Conservation (phyloP, 192 early-diverging fungal species). For the Glomus cerebriforme region DNA sequence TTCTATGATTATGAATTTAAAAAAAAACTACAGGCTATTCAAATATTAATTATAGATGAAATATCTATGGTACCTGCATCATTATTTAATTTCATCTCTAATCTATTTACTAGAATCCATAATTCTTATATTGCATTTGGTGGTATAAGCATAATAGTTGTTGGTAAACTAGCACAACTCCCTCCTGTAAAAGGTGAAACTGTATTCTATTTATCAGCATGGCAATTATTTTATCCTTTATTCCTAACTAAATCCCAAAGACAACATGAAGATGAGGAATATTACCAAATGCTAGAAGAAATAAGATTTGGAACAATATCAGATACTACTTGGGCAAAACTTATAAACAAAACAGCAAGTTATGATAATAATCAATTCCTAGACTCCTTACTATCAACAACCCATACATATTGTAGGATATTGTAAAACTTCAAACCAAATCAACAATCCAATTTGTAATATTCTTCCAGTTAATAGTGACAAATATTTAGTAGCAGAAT, state of each 20-base stretch:
- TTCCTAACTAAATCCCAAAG: background rate
- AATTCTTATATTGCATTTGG: background rate
- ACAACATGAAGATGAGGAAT: background rate
- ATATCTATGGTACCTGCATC: background rate
- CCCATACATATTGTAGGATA: no score
- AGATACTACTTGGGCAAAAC: no score
- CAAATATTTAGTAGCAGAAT: no score
- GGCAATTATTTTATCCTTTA: constrained; percentile 14
- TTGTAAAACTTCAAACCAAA: no score
- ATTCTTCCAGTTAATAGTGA: no score
- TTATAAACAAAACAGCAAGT: no score
- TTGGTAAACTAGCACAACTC: background rate
- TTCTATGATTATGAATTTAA: background rate
- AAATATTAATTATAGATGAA: constrained; percentile 8
- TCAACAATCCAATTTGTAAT: no score
- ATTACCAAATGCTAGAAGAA: no score
- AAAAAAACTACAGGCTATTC: background rate
- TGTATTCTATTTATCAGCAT: background rate
- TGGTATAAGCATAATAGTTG: background rate
- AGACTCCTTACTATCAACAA: no score
- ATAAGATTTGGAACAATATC: no score
- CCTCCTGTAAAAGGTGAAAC: background rate
- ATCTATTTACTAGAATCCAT: background rate
- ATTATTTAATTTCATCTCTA: background rate
- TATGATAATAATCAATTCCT: no score